Base-by-base conservation (phyloP, 306 rosid species). In the Vachellia pachyceras region DNA sequence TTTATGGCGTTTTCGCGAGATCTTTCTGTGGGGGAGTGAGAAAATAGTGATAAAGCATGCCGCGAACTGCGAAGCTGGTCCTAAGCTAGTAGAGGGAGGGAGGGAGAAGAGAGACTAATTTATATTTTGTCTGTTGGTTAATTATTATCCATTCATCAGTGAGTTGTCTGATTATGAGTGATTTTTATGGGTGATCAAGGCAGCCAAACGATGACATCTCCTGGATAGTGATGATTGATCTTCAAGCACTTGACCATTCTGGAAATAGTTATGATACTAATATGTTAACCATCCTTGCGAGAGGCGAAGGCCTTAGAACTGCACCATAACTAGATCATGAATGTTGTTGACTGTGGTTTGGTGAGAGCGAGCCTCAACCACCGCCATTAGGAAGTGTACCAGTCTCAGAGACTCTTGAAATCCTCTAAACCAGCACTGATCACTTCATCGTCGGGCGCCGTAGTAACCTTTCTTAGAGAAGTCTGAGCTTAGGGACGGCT, bases 301-400 rank as follows among this genome's bases (percentile, higher is more conserved):
- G 94, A 85, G 14, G 88, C 87, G 1, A 94, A 63, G 50, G 91
- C 91, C 77, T 94, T 86, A 97, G 98, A 91, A 91, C 81, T 97
- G 92, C 90, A 94, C 97, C 6, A 91, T 29, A 29, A 29, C 33
- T 29, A 29, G 33, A 29, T 29, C 2, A 29, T 29, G 33, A 29
- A 29, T 29, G 33, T 2, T 29, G 33, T 29, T 1, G 33, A 29
- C 33, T 29, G 2, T 29, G 33, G 2, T 29, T 29, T 29, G 33
- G 33, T 29, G 33, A 29, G 33, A 29, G n/a, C n/a, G n/a, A n/a
- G 33, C 33, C 33, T 29, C 33, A 4, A 97, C 97, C 1, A 91
- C 94, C 1, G 97, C 98, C 86, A 88, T 86, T 37, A 94, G 72
- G 1, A 94, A 90, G 76, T 94, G 98, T 45, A 92, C 91, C 1